Base-by-base conservation (phyloP, 768 basidiomycete genomes). In the Suillus paluster region DNA sequence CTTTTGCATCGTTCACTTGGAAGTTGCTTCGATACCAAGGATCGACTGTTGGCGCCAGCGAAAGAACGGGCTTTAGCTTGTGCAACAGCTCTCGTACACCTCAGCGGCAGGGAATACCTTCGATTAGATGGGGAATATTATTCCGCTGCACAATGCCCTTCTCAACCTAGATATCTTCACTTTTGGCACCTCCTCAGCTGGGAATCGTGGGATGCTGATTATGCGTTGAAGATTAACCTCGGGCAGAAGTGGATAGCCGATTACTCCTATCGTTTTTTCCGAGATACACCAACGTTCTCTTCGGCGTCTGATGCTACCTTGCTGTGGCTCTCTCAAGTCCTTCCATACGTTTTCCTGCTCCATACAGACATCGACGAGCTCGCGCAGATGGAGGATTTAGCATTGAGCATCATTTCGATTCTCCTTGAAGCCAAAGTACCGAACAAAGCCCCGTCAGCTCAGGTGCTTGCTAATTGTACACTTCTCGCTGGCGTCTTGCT, bases 21-120 rank as follows among this genome's bases (percentile, higher is more conserved):
- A 21, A 50, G 56, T 19, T 63, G 63, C 33, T 64, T 64, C 25
- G 63, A 63, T 25, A 49, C 45, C 25, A 60, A 44, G 27, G 52
- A 64, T 36, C 53, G 48, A 19, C n/a, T 59, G 5, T 30, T 57
- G 19, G 15, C 23, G 19, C 36, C 61, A 63, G 44, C 55, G 23
- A 34, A 50, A 57, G 61, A 64, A 41, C 61, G 63, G 25, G 63
- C 61, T 17, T 46, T 63, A n/a, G 54, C 60, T 21, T 64, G 61
- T 10, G 63, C 61, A 12, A 64, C 30, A 64, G 63, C 63, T 7
- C 49, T 64, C 14, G 53, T 63, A n/a, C 63, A 64, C 34, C 60
- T 61, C 38, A 55, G 54, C 39, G 54, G 54, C 39, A 55, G 50
- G 34, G 45, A 58, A 57, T 58, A 58, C 17, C 57, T 58, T 55